Evolutionary conservation across 345 rosid species (phyloP).

Genomic region (Salix koriyanagi): DNA sequence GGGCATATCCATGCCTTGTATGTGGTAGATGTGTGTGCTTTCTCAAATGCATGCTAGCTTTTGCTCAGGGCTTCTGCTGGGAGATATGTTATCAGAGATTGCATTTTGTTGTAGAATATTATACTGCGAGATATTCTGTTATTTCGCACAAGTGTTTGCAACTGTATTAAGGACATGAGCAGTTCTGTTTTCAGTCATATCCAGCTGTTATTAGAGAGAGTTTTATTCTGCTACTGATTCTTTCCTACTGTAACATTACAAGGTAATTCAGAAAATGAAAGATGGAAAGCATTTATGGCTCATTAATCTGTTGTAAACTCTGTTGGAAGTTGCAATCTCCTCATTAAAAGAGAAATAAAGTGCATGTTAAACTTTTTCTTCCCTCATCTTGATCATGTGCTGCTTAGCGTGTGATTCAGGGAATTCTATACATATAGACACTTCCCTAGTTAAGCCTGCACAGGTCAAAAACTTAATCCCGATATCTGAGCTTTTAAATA

Average conservation of each 20-base stretch:
- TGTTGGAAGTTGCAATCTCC: no score
- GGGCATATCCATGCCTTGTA: not conserved
- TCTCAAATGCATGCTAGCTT: not conserved
- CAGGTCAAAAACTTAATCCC: not conserved
- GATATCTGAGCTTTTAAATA: not conserved
- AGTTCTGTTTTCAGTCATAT: not conserved
- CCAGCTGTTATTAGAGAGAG: not conserved
- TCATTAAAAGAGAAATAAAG: not conserved
- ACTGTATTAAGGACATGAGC: not conserved
- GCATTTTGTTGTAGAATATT: not conserved
- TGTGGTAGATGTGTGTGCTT: not conserved
- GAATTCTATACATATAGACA: not conserved
- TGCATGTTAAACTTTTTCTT: not conserved
- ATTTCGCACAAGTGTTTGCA: not conserved
- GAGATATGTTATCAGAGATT: not conserved
- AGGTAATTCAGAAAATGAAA: not conserved
- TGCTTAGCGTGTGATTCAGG: not conserved
- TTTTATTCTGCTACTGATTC: not conserved
- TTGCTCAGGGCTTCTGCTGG: not conserved
- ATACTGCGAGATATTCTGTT: not conserved
- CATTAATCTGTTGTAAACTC: not conserved
- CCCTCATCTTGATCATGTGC: not conserved
- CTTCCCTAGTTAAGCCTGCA: constrained; percentile 4
- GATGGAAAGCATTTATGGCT: not conserved
- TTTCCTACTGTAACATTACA: not conserved